Percentiles rank a stretch among this genome's conserved stretches.
Conservation (phyloP, 2,329 filamentous ascomycete genomes). For the Neurospora crassa region DNA sequence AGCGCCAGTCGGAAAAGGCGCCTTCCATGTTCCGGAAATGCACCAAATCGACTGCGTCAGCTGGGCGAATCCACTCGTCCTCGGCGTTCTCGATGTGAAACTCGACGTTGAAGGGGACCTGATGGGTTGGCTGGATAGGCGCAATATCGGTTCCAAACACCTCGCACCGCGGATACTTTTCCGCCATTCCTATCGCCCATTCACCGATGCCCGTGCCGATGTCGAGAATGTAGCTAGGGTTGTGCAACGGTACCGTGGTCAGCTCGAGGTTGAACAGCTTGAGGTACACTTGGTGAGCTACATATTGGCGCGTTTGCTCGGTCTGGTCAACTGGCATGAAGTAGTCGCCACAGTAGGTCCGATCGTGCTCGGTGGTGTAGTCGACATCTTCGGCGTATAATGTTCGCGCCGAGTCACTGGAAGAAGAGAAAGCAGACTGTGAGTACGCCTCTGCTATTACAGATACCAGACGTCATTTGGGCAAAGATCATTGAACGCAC, state of each 20-base stretch:
- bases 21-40: constrained; percentile 48
- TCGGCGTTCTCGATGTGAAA: constrained; percentile 53
- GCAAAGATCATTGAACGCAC: constrained; percentile 8
- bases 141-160: constrained; percentile 51
- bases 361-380: constrained; percentile 44
- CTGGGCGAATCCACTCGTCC: constrained; percentile 44
- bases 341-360: constrained; percentile 49
- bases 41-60: constrained; percentile 44
- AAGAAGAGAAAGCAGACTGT: background rate
- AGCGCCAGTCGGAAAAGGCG: constrained; percentile 45
- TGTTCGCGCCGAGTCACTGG: constrained; percentile 24
- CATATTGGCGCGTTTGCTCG: constrained; percentile 31
- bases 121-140: constrained; percentile 43
- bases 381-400: constrained; percentile 28
- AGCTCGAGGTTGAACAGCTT: constrained; percentile 23
- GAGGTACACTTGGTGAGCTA: constrained; percentile 24
- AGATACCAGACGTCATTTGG: background rate
- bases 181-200: constrained; percentile 43
- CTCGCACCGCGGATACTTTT: constrained; percentile 42
- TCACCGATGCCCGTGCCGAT: constrained; percentile 50
- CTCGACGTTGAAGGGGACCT: constrained; percentile 47
- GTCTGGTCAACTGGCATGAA: constrained; percentile 50
- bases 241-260: constrained; percentile 25
- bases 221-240: constrained; percentile 40
- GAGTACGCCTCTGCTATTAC: constrained; percentile 4